Percentiles rank a stretch among this genome's conserved stretches.
phyloP scores from a whole-genome alignment of 768 basidiomycete genomes.

The Kwoniella europaea region DNA sequence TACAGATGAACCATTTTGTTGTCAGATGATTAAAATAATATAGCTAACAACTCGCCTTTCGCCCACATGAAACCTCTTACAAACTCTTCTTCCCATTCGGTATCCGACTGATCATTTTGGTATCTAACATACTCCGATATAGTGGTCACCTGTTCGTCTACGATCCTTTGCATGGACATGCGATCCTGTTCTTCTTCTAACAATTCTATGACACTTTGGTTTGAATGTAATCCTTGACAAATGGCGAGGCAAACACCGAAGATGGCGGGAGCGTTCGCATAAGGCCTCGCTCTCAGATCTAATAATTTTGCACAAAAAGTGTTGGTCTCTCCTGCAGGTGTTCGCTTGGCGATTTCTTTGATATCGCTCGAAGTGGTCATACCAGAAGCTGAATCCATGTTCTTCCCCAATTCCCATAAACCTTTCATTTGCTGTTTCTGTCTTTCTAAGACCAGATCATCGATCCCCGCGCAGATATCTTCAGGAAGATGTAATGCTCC shows the following conservation, averaged over 20 bases:
- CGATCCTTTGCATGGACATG: not conserved
- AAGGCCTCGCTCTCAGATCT: constrained; percentile 19
- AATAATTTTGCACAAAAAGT: constrained; percentile 14
- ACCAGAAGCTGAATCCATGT: constrained; percentile 2
- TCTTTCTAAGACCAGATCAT: constrained; percentile 22
- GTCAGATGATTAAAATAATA: not conserved
- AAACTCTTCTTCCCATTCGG: not conserved
- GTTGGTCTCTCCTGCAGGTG: not conserved
- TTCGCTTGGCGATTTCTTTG: not conserved
- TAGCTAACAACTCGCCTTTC: not conserved
- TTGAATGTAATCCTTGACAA: not conserved
- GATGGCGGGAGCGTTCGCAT: constrained; percentile 2
- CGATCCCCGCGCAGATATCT: constrained; percentile 48
- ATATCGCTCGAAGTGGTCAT: not conserved
- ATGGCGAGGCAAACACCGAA: constrained; percentile 8
- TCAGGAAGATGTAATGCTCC: constrained; percentile 35
- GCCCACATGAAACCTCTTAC: constrained; percentile 1
- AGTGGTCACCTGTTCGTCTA: not conserved
- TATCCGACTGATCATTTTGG: not conserved
- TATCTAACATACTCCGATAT: not conserved
- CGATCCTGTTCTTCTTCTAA: not conserved
- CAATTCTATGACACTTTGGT: not conserved
- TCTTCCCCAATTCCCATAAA: constrained; percentile 21
- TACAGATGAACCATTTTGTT: too few species aligned
- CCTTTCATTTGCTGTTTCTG: constrained; percentile 5